Evolutionary conservation across 441 rosid genomes (phyloP).

Genomic region (Croton laevigatus): DNA sequence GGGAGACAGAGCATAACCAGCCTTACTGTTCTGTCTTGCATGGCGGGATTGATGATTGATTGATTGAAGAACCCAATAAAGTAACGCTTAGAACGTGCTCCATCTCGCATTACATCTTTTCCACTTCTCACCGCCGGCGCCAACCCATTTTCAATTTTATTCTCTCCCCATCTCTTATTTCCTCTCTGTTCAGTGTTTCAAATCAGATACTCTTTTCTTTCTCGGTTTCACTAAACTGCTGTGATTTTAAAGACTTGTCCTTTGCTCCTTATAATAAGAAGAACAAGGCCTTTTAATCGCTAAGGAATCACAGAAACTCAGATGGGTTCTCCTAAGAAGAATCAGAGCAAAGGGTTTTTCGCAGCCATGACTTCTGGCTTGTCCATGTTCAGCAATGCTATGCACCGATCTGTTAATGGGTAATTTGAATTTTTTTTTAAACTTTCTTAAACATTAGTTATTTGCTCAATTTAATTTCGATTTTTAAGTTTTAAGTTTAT

Average conservation of each 20-base stretch:
- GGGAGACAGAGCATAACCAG: too few relatives aligned
- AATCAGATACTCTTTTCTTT: background rate
- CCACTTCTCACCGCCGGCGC: background rate
- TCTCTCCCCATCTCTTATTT: background rate
- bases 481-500: background rate
- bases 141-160: background rate
- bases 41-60: background rate
- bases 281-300: background rate
- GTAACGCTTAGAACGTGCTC: background rate
- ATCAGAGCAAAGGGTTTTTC: constrained; percentile 1
- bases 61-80: too few relatives aligned
- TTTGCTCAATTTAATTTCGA: background rate
- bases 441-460: background rate
- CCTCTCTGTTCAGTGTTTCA: background rate
- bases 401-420: constrained; percentile 9
- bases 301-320: background rate
- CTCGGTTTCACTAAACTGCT: background rate
- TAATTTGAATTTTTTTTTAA: background rate
- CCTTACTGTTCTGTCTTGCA: too few relatives aligned
- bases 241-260: background rate
- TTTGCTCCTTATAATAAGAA: background rate
- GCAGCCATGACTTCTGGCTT: constrained; percentile 1
- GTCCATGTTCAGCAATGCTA: constrained; percentile 5
- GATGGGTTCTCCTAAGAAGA: constrained; percentile 1
- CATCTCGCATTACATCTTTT: background rate